Base-by-base conservation (phyloP, 139 green algal genomes). In the Astrephomene gubernaculifera region DNA sequence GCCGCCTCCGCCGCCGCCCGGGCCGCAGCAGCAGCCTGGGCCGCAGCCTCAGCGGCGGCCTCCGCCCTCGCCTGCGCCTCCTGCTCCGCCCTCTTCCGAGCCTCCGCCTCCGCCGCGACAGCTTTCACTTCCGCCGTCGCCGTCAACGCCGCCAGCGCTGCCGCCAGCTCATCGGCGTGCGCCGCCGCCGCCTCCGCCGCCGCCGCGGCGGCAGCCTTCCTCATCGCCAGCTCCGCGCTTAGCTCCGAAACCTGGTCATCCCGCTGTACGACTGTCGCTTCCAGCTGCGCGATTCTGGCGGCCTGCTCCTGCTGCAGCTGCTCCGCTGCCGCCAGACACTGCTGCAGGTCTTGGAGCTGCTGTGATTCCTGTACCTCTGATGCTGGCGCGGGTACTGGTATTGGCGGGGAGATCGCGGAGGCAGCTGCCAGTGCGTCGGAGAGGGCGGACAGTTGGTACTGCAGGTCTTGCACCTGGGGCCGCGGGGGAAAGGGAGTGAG, bases 241-340 rank as follows among this genome's bases (percentile, higher is more conserved):
- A 73, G 64, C 57, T 83, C 75, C 29, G 52, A 61, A 12, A 72
- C 44, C 33, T n/a, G 8, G 53, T 54, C 38, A 10, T 82, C 74
- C 14, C 54, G 53, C 9, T 70, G 54, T 69, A 60, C 64, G 39
- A 85, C 27, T 29, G 43, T 33, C 3, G 75, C 43, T 43, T 85
- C 64, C 63, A 85, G 63, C 64, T 85, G 63, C 0, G 63, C 79
- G 2, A 85, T 43, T 31, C n/a, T 75, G 41, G 61, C 78, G 27
- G n/a, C 31, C 78, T 31, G 29, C 63, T 71, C 24, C 49, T 53
- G 35, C 54, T 70, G 35, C 38, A 27, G 4, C 43, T 24, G 5
- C 41, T 78, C 44, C 43, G 70, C 70, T 33, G 35, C 52, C 31
- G 33, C 35, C 52, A 81, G 35, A 33, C 52, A n/a, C 72, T 53